Percentiles rank a stretch among this genome's conserved stretches.
Evolutionary conservation across 192 early-diverging fungal genomes (phyloP).

Genomic region (Chytriomyces sp.): DNA sequence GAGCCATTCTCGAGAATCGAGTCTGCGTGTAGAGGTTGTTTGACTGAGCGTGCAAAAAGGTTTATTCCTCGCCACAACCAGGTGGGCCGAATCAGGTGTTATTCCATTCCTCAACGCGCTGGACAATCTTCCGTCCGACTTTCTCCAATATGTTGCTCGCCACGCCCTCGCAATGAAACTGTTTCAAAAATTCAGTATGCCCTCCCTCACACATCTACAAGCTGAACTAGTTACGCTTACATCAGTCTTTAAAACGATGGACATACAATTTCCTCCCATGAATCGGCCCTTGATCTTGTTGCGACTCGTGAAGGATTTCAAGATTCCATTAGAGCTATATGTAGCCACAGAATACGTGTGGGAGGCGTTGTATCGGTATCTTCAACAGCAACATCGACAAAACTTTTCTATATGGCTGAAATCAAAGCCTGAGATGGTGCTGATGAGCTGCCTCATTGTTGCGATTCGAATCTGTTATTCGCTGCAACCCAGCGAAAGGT

Average conservation of each 20-base stretch:
- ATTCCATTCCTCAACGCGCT: constrained; percentile 22
- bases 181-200: constrained; percentile 1
- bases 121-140: constrained; percentile 16
- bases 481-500: background rate
- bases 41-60: background rate
- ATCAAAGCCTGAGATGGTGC: background rate
- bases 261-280: background rate
- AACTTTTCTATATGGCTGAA: no score
- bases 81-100: constrained; percentile 13
- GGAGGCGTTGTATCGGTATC: background rate
- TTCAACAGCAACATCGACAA: background rate
- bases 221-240: background rate
- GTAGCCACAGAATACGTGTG: constrained; percentile 4
- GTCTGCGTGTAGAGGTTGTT: no score
- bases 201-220: background rate
- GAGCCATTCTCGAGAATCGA: no score
- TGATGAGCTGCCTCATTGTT: constrained; percentile 14
- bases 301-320: constrained; percentile 1
- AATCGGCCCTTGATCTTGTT: constrained; percentile 20
- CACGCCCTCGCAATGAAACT: constrained; percentile 1
- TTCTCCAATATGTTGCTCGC: constrained; percentile 1
- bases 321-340: constrained; percentile 16
- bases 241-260: background rate
- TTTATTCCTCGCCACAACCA: background rate
- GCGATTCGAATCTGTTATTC: constrained; percentile 22